These are phyloP conservation scores for Globisporangium spinosum DNA, from an alignment of 352 stramenopile species.

Conservation along the genomic window DNA sequence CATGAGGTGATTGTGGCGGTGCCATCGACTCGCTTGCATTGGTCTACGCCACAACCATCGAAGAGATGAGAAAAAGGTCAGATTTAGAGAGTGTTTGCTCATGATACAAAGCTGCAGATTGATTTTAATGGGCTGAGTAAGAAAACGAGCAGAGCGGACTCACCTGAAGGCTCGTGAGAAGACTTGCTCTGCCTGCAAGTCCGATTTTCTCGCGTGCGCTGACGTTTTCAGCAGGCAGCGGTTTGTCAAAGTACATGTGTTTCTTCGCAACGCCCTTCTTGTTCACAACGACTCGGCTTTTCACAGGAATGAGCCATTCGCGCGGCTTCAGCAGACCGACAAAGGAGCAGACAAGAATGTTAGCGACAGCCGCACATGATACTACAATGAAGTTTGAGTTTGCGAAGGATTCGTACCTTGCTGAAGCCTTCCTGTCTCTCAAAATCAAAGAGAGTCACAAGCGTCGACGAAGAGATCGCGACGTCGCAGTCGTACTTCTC, in stretches of 20 bases:
- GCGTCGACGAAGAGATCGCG: constrained; percentile 60
- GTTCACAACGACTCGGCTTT: constrained; percentile 39
- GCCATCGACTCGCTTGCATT: constrained; percentile 5
- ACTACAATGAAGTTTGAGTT: neutral
- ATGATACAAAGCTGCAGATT: neutral
- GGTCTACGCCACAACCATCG: neutral
- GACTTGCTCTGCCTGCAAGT: constrained; percentile 20
- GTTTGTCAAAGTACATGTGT: constrained; percentile 56
- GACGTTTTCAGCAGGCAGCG: constrained; percentile 26
- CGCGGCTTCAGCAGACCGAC: constrained; percentile 22
- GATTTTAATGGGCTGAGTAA: neutral
- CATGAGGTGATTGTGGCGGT: neutral
- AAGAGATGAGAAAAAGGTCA: neutral
- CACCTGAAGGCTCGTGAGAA: constrained; percentile 35
- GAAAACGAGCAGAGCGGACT: neutral
- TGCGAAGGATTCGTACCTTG: neutral
- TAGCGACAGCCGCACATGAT: neutral
- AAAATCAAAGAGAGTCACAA: constrained; percentile 69
- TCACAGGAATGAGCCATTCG: constrained; percentile 55
- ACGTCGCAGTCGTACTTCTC: constrained; percentile 66
- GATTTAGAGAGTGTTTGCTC: neutral
- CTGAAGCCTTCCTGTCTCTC: constrained; percentile 27
- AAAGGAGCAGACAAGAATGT: neutral
- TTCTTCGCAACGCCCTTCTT: constrained; percentile 29
- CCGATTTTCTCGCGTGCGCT: constrained; percentile 33